These are phyloP conservation scores for Nakazawaea peltata DNA, from an alignment of 805 yeast genomes.

Conservation along the genomic window DNA sequence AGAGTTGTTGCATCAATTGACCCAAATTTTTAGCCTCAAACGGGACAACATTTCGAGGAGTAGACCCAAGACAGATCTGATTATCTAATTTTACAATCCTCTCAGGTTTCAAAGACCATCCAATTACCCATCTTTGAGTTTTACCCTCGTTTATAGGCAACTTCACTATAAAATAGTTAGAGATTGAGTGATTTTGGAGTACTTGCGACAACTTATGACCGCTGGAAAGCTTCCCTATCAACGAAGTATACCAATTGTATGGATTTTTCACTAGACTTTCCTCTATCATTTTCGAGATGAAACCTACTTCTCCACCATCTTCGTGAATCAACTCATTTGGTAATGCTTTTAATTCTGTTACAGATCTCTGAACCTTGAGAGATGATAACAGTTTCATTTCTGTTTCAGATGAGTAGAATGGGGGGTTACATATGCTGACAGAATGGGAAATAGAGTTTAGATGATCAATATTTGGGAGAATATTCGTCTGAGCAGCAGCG, in stretches of 20 bases:
- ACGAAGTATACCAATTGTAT: conserved; percentile 32
- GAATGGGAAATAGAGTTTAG: too few relatives aligned
- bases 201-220: conserved; percentile 11
- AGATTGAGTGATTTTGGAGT: conserved; percentile 7
- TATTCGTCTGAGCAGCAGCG: too few relatives aligned
- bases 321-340: conserved; percentile 28
- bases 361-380: too few relatives aligned
- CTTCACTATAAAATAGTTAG: conserved; percentile 19
- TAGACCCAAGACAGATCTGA: not conserved
- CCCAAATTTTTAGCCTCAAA: not conserved
- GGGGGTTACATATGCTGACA: conserved; percentile 45
- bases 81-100: not conserved
- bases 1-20: not conserved
- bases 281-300: conserved; percentile 26
- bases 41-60: too few relatives aligned
- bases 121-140: conserved; percentile 29
- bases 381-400: too few relatives aligned
- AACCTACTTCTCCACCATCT: conserved; percentile 41
- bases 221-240: conserved; percentile 16
- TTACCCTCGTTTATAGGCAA: conserved; percentile 1
- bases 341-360: conserved; percentile 22
- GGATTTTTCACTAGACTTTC: conserved; percentile 18
- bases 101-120: conserved; percentile 23
- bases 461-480: too few relatives aligned
- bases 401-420: conserved; percentile 31